A percentile compares a stretch with the other conserved stretches of the same genome.
phyloP scores from a whole-genome alignment of 2,329 filamentous ascomycete genomes.

The Hansfordia pulvinata region DNA sequence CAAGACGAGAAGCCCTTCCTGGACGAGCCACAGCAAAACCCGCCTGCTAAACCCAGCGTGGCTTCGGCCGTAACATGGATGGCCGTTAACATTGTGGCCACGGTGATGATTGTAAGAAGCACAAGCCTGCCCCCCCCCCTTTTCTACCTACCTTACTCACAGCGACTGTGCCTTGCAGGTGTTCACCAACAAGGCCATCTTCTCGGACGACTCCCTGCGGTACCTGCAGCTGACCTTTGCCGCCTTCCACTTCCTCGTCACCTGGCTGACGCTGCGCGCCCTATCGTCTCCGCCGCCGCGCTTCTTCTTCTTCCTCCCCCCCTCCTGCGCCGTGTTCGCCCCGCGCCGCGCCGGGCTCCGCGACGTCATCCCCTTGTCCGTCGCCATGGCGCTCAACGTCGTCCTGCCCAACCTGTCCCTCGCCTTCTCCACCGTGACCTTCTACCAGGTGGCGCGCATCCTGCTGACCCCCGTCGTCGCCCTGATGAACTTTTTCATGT shows the following conservation, averaged over 20 bases:
- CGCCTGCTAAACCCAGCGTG: too few species aligned
- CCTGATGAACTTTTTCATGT: slow-evolving; percentile 49
- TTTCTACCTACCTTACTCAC: slow-evolving; percentile 5
- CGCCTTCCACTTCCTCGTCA: slow-evolving; percentile 55
- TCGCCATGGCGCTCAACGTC: slow-evolving; percentile 56
- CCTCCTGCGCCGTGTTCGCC: slow-evolving; percentile 42
- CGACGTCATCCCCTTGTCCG: slow-evolving; percentile 48
- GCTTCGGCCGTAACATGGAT: slow-evolving; percentile 38
- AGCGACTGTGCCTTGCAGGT: slow-evolving; percentile 27
- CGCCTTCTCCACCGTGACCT: slow-evolving; percentile 53
- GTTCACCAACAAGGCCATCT: slow-evolving; percentile 59
- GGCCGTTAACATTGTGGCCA: slow-evolving; percentile 46
- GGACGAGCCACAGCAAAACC: too few species aligned
- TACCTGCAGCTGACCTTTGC: slow-evolving; percentile 53
- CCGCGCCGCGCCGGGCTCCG: slow-evolving; percentile 39
- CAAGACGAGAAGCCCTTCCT: too few species aligned
- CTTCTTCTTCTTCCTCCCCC: too few species aligned
- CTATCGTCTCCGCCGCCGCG: too few species aligned
- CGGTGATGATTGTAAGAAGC: slow-evolving; percentile 45
- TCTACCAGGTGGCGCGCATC: slow-evolving; percentile 57
- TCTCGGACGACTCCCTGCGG: slow-evolving; percentile 46
- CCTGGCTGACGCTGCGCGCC: slow-evolving; percentile 46
- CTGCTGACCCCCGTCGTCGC: slow-evolving; percentile 53
- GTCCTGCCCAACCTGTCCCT: slow-evolving; percentile 56
- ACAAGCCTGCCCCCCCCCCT: neutral